Evolutionary conservation across 2,329 filamentous ascomycete species (phyloP).

Genomic region (Knufia petricola): DNA sequence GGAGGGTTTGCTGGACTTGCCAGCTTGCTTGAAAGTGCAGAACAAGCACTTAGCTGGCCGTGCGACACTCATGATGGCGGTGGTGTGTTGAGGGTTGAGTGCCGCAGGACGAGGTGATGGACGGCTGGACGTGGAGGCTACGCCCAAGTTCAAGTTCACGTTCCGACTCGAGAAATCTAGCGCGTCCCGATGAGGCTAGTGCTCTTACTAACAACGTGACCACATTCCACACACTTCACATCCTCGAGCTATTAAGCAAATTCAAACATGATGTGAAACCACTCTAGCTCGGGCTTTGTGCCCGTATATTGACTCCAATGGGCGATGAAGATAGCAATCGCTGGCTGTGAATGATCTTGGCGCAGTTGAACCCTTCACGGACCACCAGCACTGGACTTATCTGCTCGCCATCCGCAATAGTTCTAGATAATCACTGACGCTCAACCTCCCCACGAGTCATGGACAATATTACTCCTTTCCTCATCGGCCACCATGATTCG

Average conservation of each 20-base stretch:
- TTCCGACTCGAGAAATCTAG: background rate
- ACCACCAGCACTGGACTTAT: too few species aligned
- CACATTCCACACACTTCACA: too few species aligned
- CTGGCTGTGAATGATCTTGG: too few species aligned
- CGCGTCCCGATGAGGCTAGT: background rate
- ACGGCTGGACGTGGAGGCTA: background rate
- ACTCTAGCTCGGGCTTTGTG: too few species aligned
- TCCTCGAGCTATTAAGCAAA: too few species aligned
- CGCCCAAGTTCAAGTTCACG: background rate
- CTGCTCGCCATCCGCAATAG: too few species aligned
- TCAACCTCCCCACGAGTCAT: conserved; percentile 10
- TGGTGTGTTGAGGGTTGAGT: background rate
- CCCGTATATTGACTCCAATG: too few species aligned
- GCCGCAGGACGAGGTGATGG: background rate
- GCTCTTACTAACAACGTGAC: too few species aligned
- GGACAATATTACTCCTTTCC: conserved; percentile 41
- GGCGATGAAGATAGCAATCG: too few species aligned
- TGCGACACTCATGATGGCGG: conserved; percentile 39
- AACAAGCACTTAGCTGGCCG: conserved; percentile 43
- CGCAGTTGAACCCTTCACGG: too few species aligned
- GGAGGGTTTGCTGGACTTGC: conserved; percentile 31
- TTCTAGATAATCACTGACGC: too few species aligned
- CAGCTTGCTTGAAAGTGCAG: conserved; percentile 37
- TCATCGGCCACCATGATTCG: conserved; percentile 53
- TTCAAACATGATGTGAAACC: too few species aligned